phyloP scores from a whole-genome alignment of 768 basidiomycete species.

The Leccinum ochraceum region DNA sequence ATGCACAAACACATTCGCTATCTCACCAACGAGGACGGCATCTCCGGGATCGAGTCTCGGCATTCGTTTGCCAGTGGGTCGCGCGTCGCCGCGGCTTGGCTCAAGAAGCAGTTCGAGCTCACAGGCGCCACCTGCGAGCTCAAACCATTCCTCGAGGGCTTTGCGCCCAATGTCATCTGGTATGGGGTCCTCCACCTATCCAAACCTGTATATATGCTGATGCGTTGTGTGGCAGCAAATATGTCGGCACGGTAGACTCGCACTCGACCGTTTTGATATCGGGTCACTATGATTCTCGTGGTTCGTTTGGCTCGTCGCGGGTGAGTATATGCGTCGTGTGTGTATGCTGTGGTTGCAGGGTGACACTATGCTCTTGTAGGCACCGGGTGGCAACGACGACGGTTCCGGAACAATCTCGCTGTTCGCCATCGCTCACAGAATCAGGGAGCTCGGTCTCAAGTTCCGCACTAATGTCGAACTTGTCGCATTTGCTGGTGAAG shows the following conservation, averaged over 20 bases:
- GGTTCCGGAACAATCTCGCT: constrained; percentile 67
- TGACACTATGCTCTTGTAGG: constrained; percentile 17
- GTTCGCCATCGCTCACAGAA: constrained; percentile 78
- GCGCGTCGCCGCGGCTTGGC: constrained; percentile 30
- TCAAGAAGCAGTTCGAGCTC: constrained; percentile 70
- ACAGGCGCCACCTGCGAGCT: constrained; percentile 76
- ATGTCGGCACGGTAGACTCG: constrained; percentile 42
- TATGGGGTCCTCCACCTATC: constrained; percentile 30
- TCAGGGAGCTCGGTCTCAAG: constrained; percentile 60
- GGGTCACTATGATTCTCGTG: constrained; percentile 90
- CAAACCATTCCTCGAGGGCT: constrained; percentile 64
- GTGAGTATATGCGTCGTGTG: constrained; percentile 16
- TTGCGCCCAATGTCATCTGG: constrained; percentile 89
- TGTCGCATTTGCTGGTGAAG: constrained; percentile 86
- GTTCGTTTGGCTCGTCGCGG: constrained; percentile 78
- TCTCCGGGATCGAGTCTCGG: constrained; percentile 72
- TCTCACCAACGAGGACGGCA: constrained; percentile 82
- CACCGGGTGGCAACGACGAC: constrained; percentile 62
- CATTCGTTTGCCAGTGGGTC: constrained; percentile 80
- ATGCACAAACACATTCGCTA: constrained; percentile 74
- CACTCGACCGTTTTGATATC: constrained; percentile 73
- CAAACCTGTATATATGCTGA: not conserved
- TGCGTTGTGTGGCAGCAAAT: constrained; percentile 41
- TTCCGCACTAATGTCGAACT: constrained; percentile 82
- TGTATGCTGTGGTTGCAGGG: not conserved